Evolutionary conservation across 306 rosid species (phyloP).

Genomic region (Argentina anserina): DNA sequence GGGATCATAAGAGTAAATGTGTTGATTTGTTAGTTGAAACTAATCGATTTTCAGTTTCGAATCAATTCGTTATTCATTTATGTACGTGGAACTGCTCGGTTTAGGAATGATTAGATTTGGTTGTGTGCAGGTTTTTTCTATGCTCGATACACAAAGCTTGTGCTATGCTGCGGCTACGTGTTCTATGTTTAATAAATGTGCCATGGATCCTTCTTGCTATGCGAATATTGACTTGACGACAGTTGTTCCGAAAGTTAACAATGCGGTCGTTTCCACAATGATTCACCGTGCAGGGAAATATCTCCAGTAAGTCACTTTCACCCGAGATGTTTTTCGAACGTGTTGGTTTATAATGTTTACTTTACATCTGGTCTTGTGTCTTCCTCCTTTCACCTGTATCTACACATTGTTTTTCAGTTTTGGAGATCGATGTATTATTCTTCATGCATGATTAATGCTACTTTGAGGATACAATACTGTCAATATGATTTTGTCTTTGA

Average conservation of each 20-base stretch:
- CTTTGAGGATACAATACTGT: neutral
- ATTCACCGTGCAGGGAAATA: conserved; percentile 91
- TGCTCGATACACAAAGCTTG: conserved; percentile 89
- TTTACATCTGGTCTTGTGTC: neutral
- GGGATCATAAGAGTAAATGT: too few species aligned
- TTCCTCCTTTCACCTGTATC: neutral
- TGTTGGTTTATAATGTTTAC: neutral
- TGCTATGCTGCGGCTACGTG: conserved; percentile 88
- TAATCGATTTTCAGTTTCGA: too few species aligned
- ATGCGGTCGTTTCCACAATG: conserved; percentile 92
- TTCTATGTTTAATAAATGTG: conserved; percentile 84
- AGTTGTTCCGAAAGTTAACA: conserved; percentile 82
- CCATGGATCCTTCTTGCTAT: conserved; percentile 87
- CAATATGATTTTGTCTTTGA: conserved; percentile 11
- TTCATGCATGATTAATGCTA: neutral
- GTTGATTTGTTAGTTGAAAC: too few species aligned
- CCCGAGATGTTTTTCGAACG: neutral
- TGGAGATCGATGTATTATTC: neutral
- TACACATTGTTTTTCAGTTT: neutral
- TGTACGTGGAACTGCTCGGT: neutral
- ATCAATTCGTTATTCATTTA: neutral
- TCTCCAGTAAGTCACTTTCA: conserved; percentile 51
- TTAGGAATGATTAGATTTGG: conserved; percentile 1
- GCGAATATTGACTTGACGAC: conserved; percentile 77
- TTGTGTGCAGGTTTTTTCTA: conserved; percentile 70